Conservation (phyloP, 78 protist genomes). For the Speleostelium caveatum region DNA sequence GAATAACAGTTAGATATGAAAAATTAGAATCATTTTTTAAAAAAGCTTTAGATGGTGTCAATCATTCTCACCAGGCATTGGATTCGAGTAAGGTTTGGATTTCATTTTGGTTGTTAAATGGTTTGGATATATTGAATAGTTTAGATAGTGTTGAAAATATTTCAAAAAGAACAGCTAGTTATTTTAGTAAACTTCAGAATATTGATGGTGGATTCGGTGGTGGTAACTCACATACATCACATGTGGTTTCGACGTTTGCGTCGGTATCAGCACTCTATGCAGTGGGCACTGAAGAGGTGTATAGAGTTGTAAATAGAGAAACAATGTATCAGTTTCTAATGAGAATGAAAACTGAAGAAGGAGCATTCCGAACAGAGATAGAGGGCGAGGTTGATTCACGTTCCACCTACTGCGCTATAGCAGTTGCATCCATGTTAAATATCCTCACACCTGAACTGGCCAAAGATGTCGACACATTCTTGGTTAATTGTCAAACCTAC, state of each 20-base stretch:
- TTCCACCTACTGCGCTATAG: constrained; percentile 89
- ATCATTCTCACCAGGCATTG: constrained; percentile 36
- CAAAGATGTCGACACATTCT: constrained; percentile 72
- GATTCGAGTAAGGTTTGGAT: constrained; percentile 91
- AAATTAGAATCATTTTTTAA: background rate
- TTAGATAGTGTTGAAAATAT: background rate
- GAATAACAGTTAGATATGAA: background rate
- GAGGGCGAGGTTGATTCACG: constrained; percentile 93
- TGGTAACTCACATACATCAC: constrained; percentile 90
- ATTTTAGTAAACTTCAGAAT: constrained; percentile 30
- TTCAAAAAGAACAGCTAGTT: constrained; percentile 4
- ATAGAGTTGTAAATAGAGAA: constrained; percentile 70
- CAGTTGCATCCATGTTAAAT: constrained; percentile 68
- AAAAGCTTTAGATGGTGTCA: constrained; percentile 12
- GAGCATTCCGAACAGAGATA: constrained; percentile 91
- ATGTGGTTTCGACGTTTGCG: constrained; percentile 98
- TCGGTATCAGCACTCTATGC: constrained; percentile 85
- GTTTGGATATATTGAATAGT: constrained; percentile 91
- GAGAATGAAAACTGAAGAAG: constrained; percentile 38
- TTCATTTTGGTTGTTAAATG: constrained; percentile 92
- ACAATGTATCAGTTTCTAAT: constrained; percentile 40
- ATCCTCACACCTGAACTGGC: constrained; percentile 51
- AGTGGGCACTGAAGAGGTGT: constrained; percentile 83
- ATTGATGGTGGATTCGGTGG: constrained; percentile 85
- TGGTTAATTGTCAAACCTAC: constrained; percentile 94